Conservation (phyloP, 2,329 filamentous ascomycete species). For the Plectosphaerella sp. region DNA sequence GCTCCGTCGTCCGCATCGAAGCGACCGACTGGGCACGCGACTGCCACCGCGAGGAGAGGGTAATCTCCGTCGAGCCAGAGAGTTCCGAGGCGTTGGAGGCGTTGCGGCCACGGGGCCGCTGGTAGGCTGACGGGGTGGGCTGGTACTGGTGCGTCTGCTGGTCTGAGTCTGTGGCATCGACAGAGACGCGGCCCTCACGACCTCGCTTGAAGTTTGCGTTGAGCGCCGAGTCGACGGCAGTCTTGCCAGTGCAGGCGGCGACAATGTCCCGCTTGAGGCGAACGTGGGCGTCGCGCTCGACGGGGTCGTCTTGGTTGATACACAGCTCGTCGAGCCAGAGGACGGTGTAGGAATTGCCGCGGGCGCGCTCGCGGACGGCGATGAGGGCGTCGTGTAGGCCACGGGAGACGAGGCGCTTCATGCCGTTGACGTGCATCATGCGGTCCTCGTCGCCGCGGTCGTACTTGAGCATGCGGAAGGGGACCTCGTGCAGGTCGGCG, state of each 20-base stretch:
- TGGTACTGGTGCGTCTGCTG: background rate
- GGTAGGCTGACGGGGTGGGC: background rate
- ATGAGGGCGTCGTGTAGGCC: conserved; percentile 10
- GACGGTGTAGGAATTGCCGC: conserved; percentile 6
- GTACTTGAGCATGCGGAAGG: conserved; percentile 11
- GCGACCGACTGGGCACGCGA: conserved; percentile 1
- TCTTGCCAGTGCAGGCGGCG: conserved; percentile 4
- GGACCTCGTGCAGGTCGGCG: conserved; percentile 12
- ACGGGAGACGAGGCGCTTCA: conserved; percentile 3
- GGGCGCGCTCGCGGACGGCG: conserved; percentile 9
- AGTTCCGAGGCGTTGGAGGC: conserved; percentile 1
- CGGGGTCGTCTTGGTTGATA: conserved; percentile 9
- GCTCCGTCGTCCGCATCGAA: conserved; percentile 1
- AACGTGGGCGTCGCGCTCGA: conserved; percentile 9
- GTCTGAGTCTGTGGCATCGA: background rate
- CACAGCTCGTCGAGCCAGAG: conserved; percentile 13
- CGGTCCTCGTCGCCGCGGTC: conserved; percentile 1
- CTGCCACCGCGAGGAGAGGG: background rate
- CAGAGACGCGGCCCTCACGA: background rate
- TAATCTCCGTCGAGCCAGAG: background rate
- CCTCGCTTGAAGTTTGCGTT: conserved; percentile 4
- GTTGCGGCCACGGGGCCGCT: background rate
- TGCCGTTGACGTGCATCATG: conserved; percentile 12
- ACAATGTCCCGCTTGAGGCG: conserved; percentile 10
- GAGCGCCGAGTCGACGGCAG: conserved; percentile 3